Base-by-base conservation (phyloP, 2,329 filamentous ascomycete genomes). In the Alternaria ventricosa region DNA sequence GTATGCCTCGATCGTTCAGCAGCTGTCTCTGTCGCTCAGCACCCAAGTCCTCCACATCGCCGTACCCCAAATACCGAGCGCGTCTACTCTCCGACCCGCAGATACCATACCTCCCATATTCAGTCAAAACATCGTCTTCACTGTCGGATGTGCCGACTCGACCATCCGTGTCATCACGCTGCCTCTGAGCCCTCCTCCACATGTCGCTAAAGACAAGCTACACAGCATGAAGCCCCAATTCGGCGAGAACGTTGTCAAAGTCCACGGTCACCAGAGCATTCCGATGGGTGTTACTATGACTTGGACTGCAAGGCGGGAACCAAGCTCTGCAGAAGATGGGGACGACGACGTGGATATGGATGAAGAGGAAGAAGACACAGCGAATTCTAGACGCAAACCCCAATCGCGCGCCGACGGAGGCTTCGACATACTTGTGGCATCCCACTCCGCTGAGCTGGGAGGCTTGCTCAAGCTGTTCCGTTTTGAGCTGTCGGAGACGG, bases 91-190 rank as follows among this genome's bases (percentile, higher is more conserved):
- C 13, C 70, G 74, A 3, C 62, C 78, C 12, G 70, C 72, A 28
- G 76, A 75, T 30, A 78, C 80, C 8, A 81, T 82, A 30, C 86
- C 85, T 10, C 76, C 79, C 27, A 79, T 87, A 33, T 80, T 87
- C 59, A 82, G 80, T 45, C 79, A 81, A 41, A 83, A 81, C 57
- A 83, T 90, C 15, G 80, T 88, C 23, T 79, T 89, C 41, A 82
- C 84, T 1, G 84, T 85, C 5, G 82, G 85, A 15, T 89, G 87
- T 66, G 82, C 85, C 15, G 87, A 90, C 72, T 84, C 83, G 13
- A 86, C 83, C n/a, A 80, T 87, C 11, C 82, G 84, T 28, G 69
- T 90, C 51, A 79, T 90, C 22, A 84, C 84, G 5, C 70, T 89
- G 18, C 87, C 88, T 5, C 78, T 89, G 23, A 74, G 75, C 12